Base-by-base conservation (phyloP, 2,329 filamentous ascomycete species). In the Bretziella fagacearum region DNA sequence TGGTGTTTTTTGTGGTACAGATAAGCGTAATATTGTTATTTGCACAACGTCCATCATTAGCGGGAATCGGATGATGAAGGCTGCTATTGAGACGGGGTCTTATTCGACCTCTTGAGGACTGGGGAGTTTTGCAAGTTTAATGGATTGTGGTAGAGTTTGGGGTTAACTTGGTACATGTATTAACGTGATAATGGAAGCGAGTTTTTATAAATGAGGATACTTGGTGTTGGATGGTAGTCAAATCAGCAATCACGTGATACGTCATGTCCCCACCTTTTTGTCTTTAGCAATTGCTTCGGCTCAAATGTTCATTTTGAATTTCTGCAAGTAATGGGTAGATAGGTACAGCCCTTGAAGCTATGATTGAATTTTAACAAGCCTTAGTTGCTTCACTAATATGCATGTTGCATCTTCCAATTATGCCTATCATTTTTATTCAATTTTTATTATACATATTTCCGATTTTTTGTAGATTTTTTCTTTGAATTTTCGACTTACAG, bases 31-130 rank as follows among this genome's bases (percentile, higher is more conserved):
- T 57, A 81, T 98, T 55, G 70, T 98, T 42, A 87, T 98, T 57
- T 93, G 84, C 60, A 89, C 91, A 43, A 98, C 91, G 13, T 84
- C 83, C 46, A 80, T 98, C 35, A 77, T 96, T 51, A 93, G 77
- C 64, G 91, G 93, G 23, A 84, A 89, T 61, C 77, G 73, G 57
- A 84, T 95, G 65, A 87, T 98, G 71, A 81, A 84, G 42, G 77
- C 80, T 40, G 85, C 82, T 48, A 79, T 89, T 55, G 84, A 91
- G 67, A 81, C 71, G 58, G 70, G 66, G 40, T 73, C 70, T 22
- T 82, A 79, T 60, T 69, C 68, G 35, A 70, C 35, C n/a, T n/a
- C n/a, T n/a, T n/a, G n/a, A n/a, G n/a, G n/a, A n/a, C n/a, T n/a
- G n/a, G n/a, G n/a, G n/a, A n/a, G n/a, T n/a, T n/a, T n/a, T n/a